Base-by-base conservation (phyloP, 257 asterid genomes). In the Gardenia jasminoides region DNA sequence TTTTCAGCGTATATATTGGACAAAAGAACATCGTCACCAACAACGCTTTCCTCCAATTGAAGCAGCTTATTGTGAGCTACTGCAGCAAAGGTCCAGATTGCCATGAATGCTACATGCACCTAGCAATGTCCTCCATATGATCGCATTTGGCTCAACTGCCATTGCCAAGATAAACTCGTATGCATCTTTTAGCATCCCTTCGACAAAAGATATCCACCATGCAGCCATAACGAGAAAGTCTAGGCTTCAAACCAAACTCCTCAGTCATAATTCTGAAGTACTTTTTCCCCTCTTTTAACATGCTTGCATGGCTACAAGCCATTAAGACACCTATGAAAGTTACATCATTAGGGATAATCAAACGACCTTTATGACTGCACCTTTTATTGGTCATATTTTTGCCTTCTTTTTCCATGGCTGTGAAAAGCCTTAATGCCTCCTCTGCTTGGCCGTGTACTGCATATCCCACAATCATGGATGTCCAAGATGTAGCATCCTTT, bases 401-500 rank as follows among this genome's bases (percentile, higher is more conserved):
- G 28, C 24, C 24, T 70, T 43, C 74, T 24, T 70, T 76, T 71
- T 83, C 79, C 81, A 83, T 71, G 66, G 83, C 71, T 20, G 83
- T 59, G 54, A 83, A 85, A 4, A 81, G 65, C 76, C 28, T 68
- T 20, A 85, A 80, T 4, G 85, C 81, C 30, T 78, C 85, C 54
- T 75, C 78, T 19, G 78, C 83, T 72, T 78, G 85, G 70, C 88
- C 86, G 31, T 75, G 76, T 52, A 85, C 28, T 41, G 88, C 83
- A 76, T 78, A 82, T 46, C 85, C 86, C 33, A 78, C 76, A 61
- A 85, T 85, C 85, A 85, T 85, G 75, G 86, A 70, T 52, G 83
- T 83, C 85, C 86, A 83, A 26, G 86, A 70, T 70, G 82, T 75
- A n/a, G 80, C 78, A 83, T 85, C 86, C 72, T 66, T 79, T 10